Conservation (phyloP, 495 filamentous ascomycete genomes). For the Trichoderma reesei region DNA sequence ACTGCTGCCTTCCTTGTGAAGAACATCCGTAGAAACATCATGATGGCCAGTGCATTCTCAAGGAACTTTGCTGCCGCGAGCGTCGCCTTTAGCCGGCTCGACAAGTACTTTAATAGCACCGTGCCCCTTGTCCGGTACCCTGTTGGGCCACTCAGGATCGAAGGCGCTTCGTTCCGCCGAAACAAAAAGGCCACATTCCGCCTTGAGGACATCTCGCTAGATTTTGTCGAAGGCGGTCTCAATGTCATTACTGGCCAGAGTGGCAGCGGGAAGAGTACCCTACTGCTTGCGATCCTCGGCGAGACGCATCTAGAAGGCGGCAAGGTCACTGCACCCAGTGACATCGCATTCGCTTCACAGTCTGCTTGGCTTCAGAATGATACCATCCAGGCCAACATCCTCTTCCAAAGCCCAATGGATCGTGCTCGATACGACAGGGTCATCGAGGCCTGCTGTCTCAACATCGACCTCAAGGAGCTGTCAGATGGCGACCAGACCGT, state of each 20-base stretch:
- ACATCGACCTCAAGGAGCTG: conserved; percentile 45
- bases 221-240: conserved; percentile 41
- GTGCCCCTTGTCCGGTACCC: conserved; percentile 31
- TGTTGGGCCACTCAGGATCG: conserved; percentile 29
- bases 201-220: conserved; percentile 35
- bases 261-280: conserved; percentile 55
- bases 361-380: conserved; percentile 47
- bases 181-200: conserved; percentile 35
- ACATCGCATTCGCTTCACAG: conserved; percentile 46
- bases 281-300: conserved; percentile 52
- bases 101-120: conserved; percentile 35
- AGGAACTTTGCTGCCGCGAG: conserved; percentile 29
- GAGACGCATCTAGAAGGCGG: conserved; percentile 41
- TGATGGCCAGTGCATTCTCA: conserved; percentile 30
- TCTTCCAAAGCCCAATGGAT: conserved; percentile 43
- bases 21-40: conserved; percentile 32
- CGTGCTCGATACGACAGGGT: conserved; percentile 44
- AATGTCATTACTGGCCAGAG: conserved; percentile 45
- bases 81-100: conserved; percentile 38
- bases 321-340: conserved; percentile 37
- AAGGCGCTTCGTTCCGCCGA: conserved; percentile 36
- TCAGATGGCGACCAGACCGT: conserved; percentile 44
- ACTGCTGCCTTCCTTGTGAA: conserved; percentile 37
- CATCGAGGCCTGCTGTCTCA: conserved; percentile 54
- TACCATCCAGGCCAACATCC: conserved; percentile 47